Percentiles rank a stretch among this genome's conserved stretches.
Conservation (phyloP, 768 basidiomycete species). For the Crucibulum laeve region DNA sequence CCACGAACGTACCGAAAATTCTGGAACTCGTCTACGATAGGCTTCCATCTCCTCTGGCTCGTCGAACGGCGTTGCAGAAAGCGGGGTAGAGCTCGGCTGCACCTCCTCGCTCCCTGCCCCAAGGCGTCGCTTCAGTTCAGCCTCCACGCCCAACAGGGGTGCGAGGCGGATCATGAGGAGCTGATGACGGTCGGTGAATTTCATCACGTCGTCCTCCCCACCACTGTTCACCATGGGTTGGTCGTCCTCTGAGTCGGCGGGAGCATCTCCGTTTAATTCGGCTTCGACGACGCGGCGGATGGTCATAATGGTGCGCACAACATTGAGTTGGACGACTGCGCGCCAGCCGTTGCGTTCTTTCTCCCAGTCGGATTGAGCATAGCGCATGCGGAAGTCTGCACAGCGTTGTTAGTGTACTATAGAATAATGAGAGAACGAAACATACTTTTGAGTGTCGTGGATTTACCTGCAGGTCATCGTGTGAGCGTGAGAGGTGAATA, state of each 20-base stretch:
- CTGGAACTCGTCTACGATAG: constrained; percentile 24
- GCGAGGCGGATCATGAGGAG: constrained; percentile 56
- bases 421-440: constrained; percentile 6
- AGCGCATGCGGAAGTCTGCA: constrained; percentile 71
- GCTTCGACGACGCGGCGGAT: constrained; percentile 60
- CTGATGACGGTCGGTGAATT: constrained; percentile 50
- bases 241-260: constrained; percentile 30
- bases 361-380: constrained; percentile 57
- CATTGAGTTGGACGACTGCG: constrained; percentile 74
- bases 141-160: constrained; percentile 58
- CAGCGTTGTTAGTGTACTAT: constrained; percentile 2
- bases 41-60: constrained; percentile 19
- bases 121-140: constrained; percentile 57
- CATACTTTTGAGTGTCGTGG: constrained; percentile 64
- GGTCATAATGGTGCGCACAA: constrained; percentile 64
- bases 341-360: constrained; percentile 73
- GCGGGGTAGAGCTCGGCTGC: constrained; percentile 21
- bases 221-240: constrained; percentile 14
- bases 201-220: constrained; percentile 19
- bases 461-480: constrained; percentile 48
- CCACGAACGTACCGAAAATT: constrained; percentile 55
- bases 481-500: constrained; percentile 1
- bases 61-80: constrained; percentile 46
- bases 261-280: constrained; percentile 40
- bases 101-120: constrained; percentile 40